phyloP scores from a whole-genome alignment of 2,329 filamentous ascomycete species.

The Colletotrichum paranaense region DNA sequence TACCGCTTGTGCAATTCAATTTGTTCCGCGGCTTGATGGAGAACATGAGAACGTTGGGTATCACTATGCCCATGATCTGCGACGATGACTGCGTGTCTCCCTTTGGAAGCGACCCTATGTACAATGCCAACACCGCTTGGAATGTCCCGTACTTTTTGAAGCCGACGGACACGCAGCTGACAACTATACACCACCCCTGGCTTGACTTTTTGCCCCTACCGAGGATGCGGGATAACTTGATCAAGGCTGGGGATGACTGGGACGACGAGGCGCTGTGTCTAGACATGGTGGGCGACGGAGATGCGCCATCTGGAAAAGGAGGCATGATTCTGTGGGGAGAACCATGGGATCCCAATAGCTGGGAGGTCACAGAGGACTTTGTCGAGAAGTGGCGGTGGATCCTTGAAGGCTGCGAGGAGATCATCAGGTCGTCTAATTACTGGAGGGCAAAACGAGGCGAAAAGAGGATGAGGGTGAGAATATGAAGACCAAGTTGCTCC shows the following conservation, averaged over 20 bases:
- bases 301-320: conserved; percentile 35
- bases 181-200: conserved; percentile 47
- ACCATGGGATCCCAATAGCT: conserved; percentile 53
- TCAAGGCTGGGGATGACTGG: conserved; percentile 32
- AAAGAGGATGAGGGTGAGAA: conserved; percentile 4
- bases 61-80: conserved; percentile 31
- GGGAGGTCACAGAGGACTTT: conserved; percentile 60
- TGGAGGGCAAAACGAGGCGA: conserved; percentile 41
- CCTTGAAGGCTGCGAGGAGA: conserved; percentile 49
- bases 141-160: conserved; percentile 6
- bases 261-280: conserved; percentile 38
- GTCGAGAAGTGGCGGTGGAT: conserved; percentile 56
- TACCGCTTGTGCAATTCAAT: conserved; percentile 27
- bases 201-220: conserved; percentile 50
- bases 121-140: background rate
- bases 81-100: conserved; percentile 35
- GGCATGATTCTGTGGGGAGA: conserved; percentile 61
- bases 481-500: background rate
- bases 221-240: conserved; percentile 46
- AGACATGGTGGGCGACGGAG: conserved; percentile 13
- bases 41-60: conserved; percentile 17
- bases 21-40: conserved; percentile 10
- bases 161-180: conserved; percentile 45
- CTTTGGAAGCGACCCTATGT: conserved; percentile 17
- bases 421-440: conserved; percentile 49